A percentile compares a stretch with the other conserved stretches of the same genome.
Evolutionary conservation across 1,284 basidiomycete genomes (phyloP).

Genomic region (Pterula multifida): DNA sequence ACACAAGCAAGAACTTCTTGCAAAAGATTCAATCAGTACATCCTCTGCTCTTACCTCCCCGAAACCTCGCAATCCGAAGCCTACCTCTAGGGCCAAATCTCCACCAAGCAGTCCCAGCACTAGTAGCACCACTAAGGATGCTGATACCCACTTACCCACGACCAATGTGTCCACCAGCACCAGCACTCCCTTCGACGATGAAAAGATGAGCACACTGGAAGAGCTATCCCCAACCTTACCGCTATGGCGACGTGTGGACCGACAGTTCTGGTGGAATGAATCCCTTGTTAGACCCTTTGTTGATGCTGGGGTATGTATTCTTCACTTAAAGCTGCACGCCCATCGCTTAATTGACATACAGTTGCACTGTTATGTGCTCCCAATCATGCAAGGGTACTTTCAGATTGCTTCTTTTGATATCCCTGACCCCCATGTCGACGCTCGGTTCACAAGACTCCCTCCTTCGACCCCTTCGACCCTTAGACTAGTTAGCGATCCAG

Average conservation of each 20-base stretch:
- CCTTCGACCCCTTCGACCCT: background rate
- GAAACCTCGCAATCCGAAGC: background rate
- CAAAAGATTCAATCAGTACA: conserved; percentile 24
- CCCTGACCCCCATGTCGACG: conserved; percentile 28
- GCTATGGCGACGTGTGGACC: conserved; percentile 74
- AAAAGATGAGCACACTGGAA: conserved; percentile 33
- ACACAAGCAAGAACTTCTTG: conserved; percentile 58
- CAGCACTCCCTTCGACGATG: conserved; percentile 7
- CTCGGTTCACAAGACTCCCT: background rate
- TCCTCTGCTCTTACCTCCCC: conserved; percentile 9
- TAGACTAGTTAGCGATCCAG: background rate
- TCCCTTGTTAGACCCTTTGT: conserved; percentile 64
- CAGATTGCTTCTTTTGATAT: conserved; percentile 59
- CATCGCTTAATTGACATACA: conserved; percentile 14
- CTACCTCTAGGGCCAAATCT: background rate
- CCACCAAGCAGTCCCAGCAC: background rate
- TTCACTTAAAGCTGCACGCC: background rate
- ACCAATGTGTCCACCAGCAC: background rate
- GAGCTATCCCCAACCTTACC: conserved; percentile 67
- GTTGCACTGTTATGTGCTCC: conserved; percentile 75
- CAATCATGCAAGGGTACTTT: conserved; percentile 84
- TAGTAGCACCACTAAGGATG: background rate
- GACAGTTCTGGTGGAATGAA: conserved; percentile 87
- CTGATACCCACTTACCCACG: too few relatives aligned
- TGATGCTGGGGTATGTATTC: conserved; percentile 51